Base-by-base conservation (phyloP, 1,139 yeast genomes). In the Nadsonia starkeyi-henricii region DNA sequence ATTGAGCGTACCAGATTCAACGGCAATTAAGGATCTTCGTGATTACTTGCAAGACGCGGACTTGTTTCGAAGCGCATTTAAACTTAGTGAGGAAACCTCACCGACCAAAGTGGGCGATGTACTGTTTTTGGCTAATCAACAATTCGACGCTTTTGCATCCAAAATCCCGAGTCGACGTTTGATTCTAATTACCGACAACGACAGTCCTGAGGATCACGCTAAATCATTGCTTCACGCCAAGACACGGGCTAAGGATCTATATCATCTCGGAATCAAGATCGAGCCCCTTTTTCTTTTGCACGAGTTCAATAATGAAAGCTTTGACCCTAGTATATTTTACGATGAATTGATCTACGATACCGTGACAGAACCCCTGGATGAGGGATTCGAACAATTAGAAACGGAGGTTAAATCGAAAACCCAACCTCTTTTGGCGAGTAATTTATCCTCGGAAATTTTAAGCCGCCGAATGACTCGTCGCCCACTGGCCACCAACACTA, bases 251-350 rank as follows among this genome's bases (percentile, higher is more conserved):
- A 72, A 74, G 46, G 51, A 50, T 41, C 70, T 76, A 47, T 73
- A 74, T 47, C 74, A 74, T 48, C 66, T 68, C 19, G 67, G 65
- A 41, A 77, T 83, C 30, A 67, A 66, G 17, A 72, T 88, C 18
- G 67, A 70, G 20, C 94, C 96, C 0, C 72, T 85, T 48, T 79
- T 89, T 57, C 62, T 86, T 42, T 68, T 72, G 3, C 57, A 60
- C 23, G 53, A 51, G 5, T 53, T 61, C 2, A 56, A 55, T 1
- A 54, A 33, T 33, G 39, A 55, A 20, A 58, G 66, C 2, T 83
- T 84, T 58, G 73, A 81, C 57, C 65, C 74, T 50, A 55, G 69
- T 5, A 68, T 72, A 45, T 86, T 75, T 60, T 74, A 78, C 55
- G 82, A 79, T 50, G 68, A 81, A 52, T 58, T 64, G 19, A 48